Base-by-base conservation (phyloP, 495 filamentous ascomycete species). In the Rhizodiscina lignyota region DNA sequence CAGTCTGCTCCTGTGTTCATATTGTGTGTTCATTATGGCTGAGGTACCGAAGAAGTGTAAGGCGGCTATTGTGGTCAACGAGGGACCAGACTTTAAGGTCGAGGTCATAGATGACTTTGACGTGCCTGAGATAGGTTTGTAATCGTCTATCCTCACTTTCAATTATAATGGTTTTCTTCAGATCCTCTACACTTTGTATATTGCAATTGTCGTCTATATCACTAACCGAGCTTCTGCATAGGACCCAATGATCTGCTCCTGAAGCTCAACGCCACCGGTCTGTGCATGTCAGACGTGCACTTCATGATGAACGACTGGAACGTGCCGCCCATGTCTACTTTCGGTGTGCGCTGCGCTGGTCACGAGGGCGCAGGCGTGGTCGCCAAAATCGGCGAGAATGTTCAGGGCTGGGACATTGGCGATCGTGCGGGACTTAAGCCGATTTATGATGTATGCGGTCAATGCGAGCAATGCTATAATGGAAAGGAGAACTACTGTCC, bases 351-450 rank as follows among this genome's bases (percentile, higher is more conserved):
- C 11, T 70, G 60, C 16, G 56, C 68, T 0, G 68, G 68, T 10
- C 68, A 73, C 42, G 67, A 73, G 49, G 67, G 68, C 18, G 66
- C 66, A 4, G 68, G 68, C 4, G 55, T 70, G 0, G 62, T 73
- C 3, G 67, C 70, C 4, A 60, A 68, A 22, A 39, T 69, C 2
- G 68, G 68, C 2, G 38, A 45, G 17, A 61, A 65, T 12, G 64
- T 70, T 19, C 68, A 59, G 39, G 62, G 53, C 24, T 64, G 71
- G 40, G 64, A 69, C 30, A 39, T 68, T 2, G 74, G 74, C 17
- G 70, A 75, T 43, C 56, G 71, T 12, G 72, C 60, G 3, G 73
- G 73, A 8, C 58, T 70, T 37, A 74, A 68, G 42, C 73, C 67
- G 28, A 53, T 73, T 17, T 47, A 51, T 36, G 60, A 70, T 47